Evolutionary conservation across 2,329 filamentous ascomycete genomes (phyloP).

Genomic region (Aspergillus udagawae): DNA sequence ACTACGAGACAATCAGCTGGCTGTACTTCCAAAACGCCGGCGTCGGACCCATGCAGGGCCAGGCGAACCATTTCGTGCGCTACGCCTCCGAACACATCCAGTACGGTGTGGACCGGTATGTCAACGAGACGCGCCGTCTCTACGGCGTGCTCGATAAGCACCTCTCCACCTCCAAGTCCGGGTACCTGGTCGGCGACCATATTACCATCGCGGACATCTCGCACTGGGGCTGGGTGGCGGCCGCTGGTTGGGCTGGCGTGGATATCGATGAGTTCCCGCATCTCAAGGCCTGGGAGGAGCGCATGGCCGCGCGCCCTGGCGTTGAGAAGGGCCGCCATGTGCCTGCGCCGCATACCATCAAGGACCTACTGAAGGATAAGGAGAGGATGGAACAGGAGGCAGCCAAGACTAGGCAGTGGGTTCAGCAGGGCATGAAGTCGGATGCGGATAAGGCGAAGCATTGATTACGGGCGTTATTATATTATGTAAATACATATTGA

Average conservation of each 20-base stretch:
- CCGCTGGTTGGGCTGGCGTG: constrained; percentile 57
- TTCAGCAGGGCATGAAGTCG: constrained; percentile 65
- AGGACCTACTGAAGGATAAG: constrained; percentile 55
- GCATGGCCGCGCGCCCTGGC: constrained; percentile 63
- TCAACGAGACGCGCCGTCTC: constrained; percentile 76
- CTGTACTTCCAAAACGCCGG: constrained; percentile 74
- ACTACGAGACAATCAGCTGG: constrained; percentile 79
- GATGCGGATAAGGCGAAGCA: constrained; percentile 51
- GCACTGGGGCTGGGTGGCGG: constrained; percentile 72
- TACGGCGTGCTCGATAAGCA: constrained; percentile 74
- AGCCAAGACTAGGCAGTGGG: constrained; percentile 55
- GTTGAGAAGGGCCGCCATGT: constrained; percentile 74
- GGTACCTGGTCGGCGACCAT: constrained; percentile 50
- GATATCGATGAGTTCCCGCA: constrained; percentile 72
- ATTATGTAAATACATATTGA: neutral
- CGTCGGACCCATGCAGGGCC: constrained; percentile 77
- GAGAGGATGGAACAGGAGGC: constrained; percentile 57
- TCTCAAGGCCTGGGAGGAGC: constrained; percentile 72
- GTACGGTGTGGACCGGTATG: constrained; percentile 78
- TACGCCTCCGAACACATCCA: constrained; percentile 79
- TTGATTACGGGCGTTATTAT: neutral
- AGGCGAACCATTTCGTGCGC: constrained; percentile 77
- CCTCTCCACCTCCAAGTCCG: constrained; percentile 50
- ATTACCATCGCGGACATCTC: constrained; percentile 66
- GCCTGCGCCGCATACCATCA: constrained; percentile 60